Conservation (phyloP, 306 rosid species). For the Corylus americana region DNA sequence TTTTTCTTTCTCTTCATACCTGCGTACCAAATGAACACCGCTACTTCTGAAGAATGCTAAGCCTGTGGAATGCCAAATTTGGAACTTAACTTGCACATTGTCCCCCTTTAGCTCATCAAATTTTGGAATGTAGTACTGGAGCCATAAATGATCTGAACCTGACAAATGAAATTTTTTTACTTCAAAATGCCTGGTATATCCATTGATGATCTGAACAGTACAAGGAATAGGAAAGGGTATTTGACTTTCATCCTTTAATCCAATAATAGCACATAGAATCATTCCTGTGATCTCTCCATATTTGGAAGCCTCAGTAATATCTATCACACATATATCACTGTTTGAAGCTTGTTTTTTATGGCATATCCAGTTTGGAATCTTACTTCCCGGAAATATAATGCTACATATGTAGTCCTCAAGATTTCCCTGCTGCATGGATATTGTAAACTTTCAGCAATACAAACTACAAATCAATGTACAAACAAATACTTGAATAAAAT, state of each 20-base stretch:
- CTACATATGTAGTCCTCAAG: neutral
- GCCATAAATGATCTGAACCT: no score
- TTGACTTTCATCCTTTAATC: neutral
- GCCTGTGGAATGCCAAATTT: no score
- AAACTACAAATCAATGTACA: neutral
- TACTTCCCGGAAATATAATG: conserved; percentile 19
- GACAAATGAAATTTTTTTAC: no score
- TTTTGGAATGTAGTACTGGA: no score
- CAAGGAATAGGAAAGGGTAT: no score
- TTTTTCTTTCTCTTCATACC: no score
- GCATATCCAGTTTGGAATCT: conserved; percentile 25
- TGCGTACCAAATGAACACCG: no score
- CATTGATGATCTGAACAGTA: no score
- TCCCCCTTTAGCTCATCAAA: no score
- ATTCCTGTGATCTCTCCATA: neutral
- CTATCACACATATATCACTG: neutral
- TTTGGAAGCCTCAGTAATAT: neutral
- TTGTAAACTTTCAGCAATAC: neutral
- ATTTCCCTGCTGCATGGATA: neutral
- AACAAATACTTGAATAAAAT: neutral
- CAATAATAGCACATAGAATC: neutral
- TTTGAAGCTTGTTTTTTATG: neutral
- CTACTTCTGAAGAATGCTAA: no score
- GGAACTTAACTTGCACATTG: no score
- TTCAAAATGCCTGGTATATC: no score